Base-by-base conservation (phyloP, 129 eudicot genomes). In the Silybum marianum region DNA sequence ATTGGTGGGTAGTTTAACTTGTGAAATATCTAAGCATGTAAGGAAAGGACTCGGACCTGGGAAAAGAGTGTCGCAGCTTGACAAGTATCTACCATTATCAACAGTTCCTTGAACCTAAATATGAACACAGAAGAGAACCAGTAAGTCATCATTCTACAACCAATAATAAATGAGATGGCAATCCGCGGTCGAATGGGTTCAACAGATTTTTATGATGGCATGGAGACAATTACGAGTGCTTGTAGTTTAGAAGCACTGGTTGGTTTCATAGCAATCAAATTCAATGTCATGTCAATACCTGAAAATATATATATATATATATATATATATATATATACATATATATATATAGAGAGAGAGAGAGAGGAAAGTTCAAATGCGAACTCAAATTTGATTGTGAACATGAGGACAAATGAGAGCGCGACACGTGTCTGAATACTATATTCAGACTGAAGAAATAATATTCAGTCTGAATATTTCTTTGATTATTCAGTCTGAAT, bases 71-170 rank as follows among this genome's bases (percentile, higher is more conserved):
- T 96, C 51, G 99, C 97, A 68, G 99, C 99, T 86, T 96, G 99
- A 89, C 99, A 96, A 83, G 99, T 96, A 74, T 96, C 99, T 13
- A 96, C 98, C 99, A 96, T 96, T 68, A 96, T 96, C 83, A 96
- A 71, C 72, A 96, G 89, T 88, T 96, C 99, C 91, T 96, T 96
- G 84, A 93, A 96, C 86, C 99, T 96, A 91, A 76, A 81, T 13
- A 58, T 65, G 42, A 74, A 62, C 77, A 82, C 70, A 48, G 0
- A 58, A 24, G 69, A 24, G 26, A 46, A 81, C 8, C 69, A 32
- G 23, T n/a, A 67, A 79, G 78, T 70, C 39, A 54, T 9, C 36
- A 51, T 32, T 69, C 60, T 70, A 67, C 25, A 14, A 16, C 23
- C 80, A 75, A 48, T 44, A 26, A 58, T 8, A 32, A 48, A 66